These are phyloP conservation scores for Penicillium sp. DNA, from an alignment of 2,329 filamentous ascomycete species.

Conservation along the genomic window DNA sequence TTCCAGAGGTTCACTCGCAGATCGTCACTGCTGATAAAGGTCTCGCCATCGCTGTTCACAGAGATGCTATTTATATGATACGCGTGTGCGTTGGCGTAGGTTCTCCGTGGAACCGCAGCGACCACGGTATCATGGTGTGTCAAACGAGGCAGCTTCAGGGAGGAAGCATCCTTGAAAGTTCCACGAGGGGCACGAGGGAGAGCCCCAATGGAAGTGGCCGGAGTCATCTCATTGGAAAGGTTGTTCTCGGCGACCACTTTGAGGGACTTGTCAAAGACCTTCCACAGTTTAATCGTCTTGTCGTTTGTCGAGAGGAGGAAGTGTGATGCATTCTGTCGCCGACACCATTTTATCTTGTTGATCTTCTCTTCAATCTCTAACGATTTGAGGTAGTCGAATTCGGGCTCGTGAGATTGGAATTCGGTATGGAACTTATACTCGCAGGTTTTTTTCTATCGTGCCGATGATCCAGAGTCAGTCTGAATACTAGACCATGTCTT, in stretches of 20 bases:
- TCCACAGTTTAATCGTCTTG: slow-evolving; percentile 99
- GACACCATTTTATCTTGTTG: slow-evolving; percentile 99
- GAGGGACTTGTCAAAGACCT: slow-evolving; percentile 98
- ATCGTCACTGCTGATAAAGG: slow-evolving; percentile 98
- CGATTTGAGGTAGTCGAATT: slow-evolving; percentile 99
- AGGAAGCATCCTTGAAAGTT: slow-evolving; percentile 77
- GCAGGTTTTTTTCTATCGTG: slow-evolving; percentile 92
- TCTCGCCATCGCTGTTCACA: slow-evolving; percentile 99
- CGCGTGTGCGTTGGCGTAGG: slow-evolving; percentile 96
- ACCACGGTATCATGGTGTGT: slow-evolving; percentile 99
- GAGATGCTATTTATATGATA: slow-evolving; percentile 99
- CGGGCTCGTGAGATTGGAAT: slow-evolving; percentile 98
- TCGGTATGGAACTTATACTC: slow-evolving; percentile 99
- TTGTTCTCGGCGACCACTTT: slow-evolving; percentile 99
- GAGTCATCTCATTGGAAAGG: slow-evolving; percentile 89
- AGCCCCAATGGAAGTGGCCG: slow-evolving; percentile 71
- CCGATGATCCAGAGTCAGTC: too few relatives aligned
- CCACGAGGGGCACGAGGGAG: slow-evolving; percentile 72
- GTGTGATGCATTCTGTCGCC: slow-evolving; percentile 96
- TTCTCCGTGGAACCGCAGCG: slow-evolving; percentile 91
- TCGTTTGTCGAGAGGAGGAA: slow-evolving; percentile 98
- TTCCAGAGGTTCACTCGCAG: slow-evolving; percentile 99
- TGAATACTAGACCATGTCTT: too few relatives aligned
- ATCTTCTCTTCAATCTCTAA: slow-evolving; percentile 99
- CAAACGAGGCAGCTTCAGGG: slow-evolving; percentile 91